Conservation (phyloP, 23 red algal genomes). For the Gracilaria caudata region DNA sequence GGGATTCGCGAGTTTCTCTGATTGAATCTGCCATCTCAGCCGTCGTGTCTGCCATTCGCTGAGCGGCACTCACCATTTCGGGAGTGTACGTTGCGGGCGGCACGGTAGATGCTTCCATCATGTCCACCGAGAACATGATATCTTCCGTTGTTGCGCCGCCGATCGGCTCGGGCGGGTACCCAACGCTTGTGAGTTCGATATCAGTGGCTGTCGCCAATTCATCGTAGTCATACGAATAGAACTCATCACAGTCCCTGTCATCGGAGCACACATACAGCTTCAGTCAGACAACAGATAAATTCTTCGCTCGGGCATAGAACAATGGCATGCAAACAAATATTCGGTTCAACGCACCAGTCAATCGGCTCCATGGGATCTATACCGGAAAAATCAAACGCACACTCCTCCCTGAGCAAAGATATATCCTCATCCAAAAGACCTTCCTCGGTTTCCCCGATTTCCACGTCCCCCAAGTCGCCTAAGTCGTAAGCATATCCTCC, state of each 20-base stretch:
- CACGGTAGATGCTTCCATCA: not conserved
- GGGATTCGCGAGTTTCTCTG: not conserved
- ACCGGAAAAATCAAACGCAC: not conserved
- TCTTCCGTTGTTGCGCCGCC: not conserved
- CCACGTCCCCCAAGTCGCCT: not conserved
- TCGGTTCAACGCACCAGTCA: not conserved
- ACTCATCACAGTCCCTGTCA: not conserved
- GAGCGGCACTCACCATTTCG: not conserved
- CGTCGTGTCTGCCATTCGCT: not conserved
- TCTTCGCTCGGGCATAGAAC: no score
- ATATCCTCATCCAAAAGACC: slow-evolving; percentile 3
- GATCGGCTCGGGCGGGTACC: not conserved
- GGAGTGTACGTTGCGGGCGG: not conserved
- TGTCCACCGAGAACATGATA: slow-evolving; percentile 1
- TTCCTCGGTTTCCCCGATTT: not conserved
- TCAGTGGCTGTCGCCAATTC: not conserved
- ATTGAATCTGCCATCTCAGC: not conserved
- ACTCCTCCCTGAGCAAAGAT: not conserved
- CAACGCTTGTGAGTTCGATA: slow-evolving; percentile 1
- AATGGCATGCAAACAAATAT: no score
- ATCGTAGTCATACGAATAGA: not conserved
- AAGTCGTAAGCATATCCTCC: not conserved
- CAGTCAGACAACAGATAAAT: no score
- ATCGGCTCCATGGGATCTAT: not conserved
- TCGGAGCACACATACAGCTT: no score